A percentile compares a stretch with the other conserved stretches of the same genome.
These are phyloP conservation scores for Neofusicoccum laricinum DNA, from an alignment of 2,329 filamentous ascomycete genomes.

Conservation along the genomic window DNA sequence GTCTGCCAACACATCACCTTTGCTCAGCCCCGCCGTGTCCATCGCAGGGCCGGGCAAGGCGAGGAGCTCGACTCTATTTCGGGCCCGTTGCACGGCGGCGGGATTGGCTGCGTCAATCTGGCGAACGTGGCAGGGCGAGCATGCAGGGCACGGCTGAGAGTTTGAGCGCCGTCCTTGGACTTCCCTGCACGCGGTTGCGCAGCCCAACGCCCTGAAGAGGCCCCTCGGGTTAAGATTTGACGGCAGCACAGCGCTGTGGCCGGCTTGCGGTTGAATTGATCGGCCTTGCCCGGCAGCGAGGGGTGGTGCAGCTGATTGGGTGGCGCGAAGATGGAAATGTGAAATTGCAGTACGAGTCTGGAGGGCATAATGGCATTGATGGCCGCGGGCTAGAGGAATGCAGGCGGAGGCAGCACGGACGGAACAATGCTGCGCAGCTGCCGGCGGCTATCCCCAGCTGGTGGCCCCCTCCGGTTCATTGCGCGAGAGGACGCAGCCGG, in stretches of 20 bases:
- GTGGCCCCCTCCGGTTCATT: not conserved
- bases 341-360: not conserved
- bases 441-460: not conserved
- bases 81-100: not conserved
- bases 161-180: not conserved
- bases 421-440: not conserved
- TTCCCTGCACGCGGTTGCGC: not conserved
- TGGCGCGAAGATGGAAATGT: not conserved
- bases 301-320: not conserved
- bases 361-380: constrained; percentile 1
- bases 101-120: constrained; percentile 2
- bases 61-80: not conserved
- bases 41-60: not conserved
- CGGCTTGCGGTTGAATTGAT: not conserved
- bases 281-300: not conserved
- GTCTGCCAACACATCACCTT: constrained; percentile 2
- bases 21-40: constrained; percentile 1
- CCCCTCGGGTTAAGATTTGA: not conserved
- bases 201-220: not conserved
- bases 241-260: not conserved
- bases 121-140: constrained; percentile 2
- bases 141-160: constrained; percentile 8
- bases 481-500: not conserved
- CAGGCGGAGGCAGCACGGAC: not conserved
- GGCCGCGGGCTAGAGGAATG: not conserved